These are phyloP conservation scores for Ustilago trichophora DNA, from an alignment of 1,284 basidiomycete genomes.

Conservation along the genomic window DNA sequence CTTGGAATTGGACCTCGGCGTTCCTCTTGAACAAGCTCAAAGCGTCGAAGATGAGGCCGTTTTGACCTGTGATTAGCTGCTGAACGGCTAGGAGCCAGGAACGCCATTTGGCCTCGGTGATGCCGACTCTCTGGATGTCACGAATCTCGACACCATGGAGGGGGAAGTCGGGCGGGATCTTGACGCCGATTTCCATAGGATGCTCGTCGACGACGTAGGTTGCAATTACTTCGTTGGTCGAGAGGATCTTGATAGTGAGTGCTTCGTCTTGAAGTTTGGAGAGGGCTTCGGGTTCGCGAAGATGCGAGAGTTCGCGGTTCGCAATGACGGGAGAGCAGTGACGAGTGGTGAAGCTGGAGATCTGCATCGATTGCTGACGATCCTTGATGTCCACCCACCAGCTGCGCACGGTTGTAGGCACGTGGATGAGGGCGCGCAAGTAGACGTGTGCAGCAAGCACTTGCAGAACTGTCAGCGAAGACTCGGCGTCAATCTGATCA, in stretches of 20 bases:
- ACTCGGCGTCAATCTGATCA: constrained; percentile 68
- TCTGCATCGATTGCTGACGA: constrained; percentile 79
- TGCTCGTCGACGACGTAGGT: constrained; percentile 91
- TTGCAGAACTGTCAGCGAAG: constrained; percentile 68
- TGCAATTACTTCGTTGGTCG: constrained; percentile 72
- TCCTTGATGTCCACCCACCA: constrained; percentile 91
- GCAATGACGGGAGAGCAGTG: constrained; percentile 92
- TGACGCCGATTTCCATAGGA: constrained; percentile 86
- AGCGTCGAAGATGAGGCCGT: constrained; percentile 89
- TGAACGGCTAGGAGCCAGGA: constrained; percentile 93
- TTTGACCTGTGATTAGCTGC: constrained; percentile 84
- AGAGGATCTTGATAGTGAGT: constrained; percentile 74
- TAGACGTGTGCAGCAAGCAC: constrained; percentile 88
- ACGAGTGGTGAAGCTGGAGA: constrained; percentile 82
- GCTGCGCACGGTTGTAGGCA: constrained; percentile 69
- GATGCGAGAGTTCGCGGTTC: constrained; percentile 78
- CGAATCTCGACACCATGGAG: constrained; percentile 86
- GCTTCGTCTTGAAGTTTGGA: constrained; percentile 81
- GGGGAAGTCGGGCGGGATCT: constrained; percentile 90
- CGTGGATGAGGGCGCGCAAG: constrained; percentile 59
- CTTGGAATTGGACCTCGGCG: constrained; percentile 71
- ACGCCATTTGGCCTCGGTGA: constrained; percentile 89
- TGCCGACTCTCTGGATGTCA: constrained; percentile 80
- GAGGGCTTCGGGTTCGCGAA: constrained; percentile 75
- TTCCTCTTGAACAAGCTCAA: constrained; percentile 95